phyloP scores from a whole-genome alignment of 495 filamentous ascomycete species.

The Hyphodiscus hymeniophilus region DNA sequence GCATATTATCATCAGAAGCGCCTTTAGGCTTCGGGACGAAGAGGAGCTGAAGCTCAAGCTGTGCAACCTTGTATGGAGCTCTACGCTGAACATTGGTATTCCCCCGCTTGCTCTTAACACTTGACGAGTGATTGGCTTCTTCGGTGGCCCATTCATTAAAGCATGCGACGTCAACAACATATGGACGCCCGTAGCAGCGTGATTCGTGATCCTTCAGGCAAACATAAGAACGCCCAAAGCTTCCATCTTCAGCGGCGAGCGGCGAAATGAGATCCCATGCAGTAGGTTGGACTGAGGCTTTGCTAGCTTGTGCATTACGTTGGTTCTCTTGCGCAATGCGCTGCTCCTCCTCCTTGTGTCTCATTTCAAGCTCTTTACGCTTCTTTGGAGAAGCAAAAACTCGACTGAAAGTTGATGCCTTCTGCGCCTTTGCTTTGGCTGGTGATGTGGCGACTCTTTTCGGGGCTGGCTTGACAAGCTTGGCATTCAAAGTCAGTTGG shows the following conservation, averaged over 20 bases:
- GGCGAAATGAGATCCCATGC: conserved; percentile 84
- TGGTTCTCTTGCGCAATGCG: conserved; percentile 54
- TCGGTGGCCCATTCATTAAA: conserved; percentile 99
- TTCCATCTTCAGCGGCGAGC: conserved; percentile 81
- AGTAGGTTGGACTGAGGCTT: conserved; percentile 44
- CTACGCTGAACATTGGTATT: conserved; percentile 52
- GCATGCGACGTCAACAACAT: conserved; percentile 78
- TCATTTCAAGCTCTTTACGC: conserved; percentile 83
- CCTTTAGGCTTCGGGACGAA: conserved; percentile 91
- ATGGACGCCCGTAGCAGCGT: conserved; percentile 75
- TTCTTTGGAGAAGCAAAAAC: conserved; percentile 93
- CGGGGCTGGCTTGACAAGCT: conserved; percentile 70
- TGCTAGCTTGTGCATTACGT: conserved; percentile 56
- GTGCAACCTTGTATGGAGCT: conserved; percentile 90
- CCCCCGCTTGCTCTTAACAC: conserved; percentile 82
- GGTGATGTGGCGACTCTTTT: conserved; percentile 43
- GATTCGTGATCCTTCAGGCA: conserved; percentile 87
- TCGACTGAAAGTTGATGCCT: conserved; percentile 78
- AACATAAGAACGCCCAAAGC: conserved; percentile 87
- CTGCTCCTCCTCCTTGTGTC: conserved; percentile 68
- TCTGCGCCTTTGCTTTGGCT: conserved; percentile 51
- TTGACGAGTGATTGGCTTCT: conserved; percentile 55
- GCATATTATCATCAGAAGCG: conserved; percentile 90
- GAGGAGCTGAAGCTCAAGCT: conserved; percentile 83
- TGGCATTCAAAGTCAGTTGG: conserved; percentile 91